Evolutionary conservation across 1,284 basidiomycete species (phyloP).

Genomic region (Earliella scabrosa): DNA sequence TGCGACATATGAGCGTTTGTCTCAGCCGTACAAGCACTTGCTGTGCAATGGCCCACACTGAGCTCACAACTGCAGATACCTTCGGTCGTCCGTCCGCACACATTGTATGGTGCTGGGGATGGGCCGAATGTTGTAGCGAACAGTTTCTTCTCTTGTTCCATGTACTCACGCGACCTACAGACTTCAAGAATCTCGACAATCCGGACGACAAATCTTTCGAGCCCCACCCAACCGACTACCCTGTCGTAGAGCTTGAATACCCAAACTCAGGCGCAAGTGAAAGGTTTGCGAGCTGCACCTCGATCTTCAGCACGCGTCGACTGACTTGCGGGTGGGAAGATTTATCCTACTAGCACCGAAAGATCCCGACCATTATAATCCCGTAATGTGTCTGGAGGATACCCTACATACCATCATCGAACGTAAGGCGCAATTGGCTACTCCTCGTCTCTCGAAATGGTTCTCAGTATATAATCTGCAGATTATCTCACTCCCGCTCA

Average conservation of each 20-base stretch:
- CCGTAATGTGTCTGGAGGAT: conserved; percentile 72
- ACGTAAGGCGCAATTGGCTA: conserved; percentile 46
- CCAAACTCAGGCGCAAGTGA: conserved; percentile 69
- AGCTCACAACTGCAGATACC: too few relatives aligned
- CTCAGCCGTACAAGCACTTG: too few relatives aligned
- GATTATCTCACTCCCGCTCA: conserved; percentile 71
- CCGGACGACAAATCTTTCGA: conserved; percentile 62
- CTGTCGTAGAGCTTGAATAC: conserved; percentile 70
- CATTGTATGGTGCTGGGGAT: too few relatives aligned
- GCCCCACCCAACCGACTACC: conserved; percentile 58
- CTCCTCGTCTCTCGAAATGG: not conserved
- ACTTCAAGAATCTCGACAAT: conserved; percentile 67
- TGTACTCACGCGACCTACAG: conserved; percentile 37
- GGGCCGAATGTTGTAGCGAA: too few relatives aligned
- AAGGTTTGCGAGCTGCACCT: conserved; percentile 49
- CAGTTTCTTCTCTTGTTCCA: too few relatives aligned
- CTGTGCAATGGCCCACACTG: too few relatives aligned
- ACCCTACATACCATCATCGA: conserved; percentile 70
- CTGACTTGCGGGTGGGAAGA: too few relatives aligned
- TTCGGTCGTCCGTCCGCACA: too few relatives aligned
- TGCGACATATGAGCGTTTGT: too few relatives aligned
- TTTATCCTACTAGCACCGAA: conserved; percentile 75
- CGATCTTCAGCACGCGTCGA: too few relatives aligned
- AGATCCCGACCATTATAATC: conserved; percentile 81
- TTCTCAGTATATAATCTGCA: conserved; percentile 28